Base-by-base conservation (phyloP, 345 rosid genomes). In the Nephelium lappaceum region DNA sequence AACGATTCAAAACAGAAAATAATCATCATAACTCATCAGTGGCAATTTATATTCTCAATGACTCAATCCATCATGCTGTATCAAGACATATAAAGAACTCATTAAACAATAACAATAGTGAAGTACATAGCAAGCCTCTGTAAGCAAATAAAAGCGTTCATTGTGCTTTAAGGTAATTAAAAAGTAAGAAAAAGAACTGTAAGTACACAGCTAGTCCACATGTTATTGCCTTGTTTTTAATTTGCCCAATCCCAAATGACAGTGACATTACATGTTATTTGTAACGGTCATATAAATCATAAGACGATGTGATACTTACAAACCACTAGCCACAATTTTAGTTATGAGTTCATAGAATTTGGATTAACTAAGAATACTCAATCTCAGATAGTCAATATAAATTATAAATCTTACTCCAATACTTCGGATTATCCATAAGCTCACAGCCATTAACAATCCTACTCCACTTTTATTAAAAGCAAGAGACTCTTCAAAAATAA, bases 381-480 rank as follows among this genome's bases (percentile, higher is more conserved):
- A 47, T 24, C n/a, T 75, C 31, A 38, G 74, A 58, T 51, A 67
- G 11, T 27, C 74, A 60, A 36, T 0, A 18, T 27, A 61, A 57
- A 36, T 45, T 9, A 73, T 73, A 63, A 67, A 76, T 69, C 92
- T 90, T 87, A 96, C 99, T 84, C 97, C 97, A 31, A 91, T 88
- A 85, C 94, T 90, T 81, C 98, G 86, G 49, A 96, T 85, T 43
- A 91, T 88, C 99, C 99, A 96, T 81, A 96, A 83, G 85, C 99
- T 89, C 73, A 94, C 98, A 80, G 98, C 99, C 99, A 96, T 96
- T 84, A 96, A 57, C 55, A 96, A 86, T 82, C 93, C 99, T 19
- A 96, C 95, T 67, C 98, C 98, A 81, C 93, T 96, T 90, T 96
- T 96, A 78, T 93, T 94, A 88, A 96, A 94, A 67, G 99, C 94